These are phyloP conservation scores for Chaetomium strumarium DNA, from an alignment of 2,329 filamentous ascomycete genomes.

Conservation along the genomic window DNA sequence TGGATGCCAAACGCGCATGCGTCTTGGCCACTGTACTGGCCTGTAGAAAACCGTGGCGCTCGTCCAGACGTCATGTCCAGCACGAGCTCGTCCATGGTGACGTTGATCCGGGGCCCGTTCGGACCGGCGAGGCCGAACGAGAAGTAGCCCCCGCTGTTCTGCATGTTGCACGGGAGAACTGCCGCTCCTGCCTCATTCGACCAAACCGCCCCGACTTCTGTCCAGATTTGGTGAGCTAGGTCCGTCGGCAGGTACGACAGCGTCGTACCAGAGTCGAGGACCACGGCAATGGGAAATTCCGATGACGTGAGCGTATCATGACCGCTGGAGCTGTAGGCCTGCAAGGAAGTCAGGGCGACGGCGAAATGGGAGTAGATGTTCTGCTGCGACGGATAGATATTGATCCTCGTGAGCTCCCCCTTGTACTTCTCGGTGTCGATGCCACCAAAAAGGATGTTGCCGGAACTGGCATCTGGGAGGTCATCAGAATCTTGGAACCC, in stretches of 20 bases:
- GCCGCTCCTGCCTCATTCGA: constrained; percentile 33
- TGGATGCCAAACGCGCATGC: constrained; percentile 54
- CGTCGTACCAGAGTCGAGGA: constrained; percentile 72
- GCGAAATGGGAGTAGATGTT: constrained; percentile 40
- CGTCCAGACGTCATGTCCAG: constrained; percentile 37
- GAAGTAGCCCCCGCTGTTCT: constrained; percentile 42
- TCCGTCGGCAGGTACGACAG: constrained; percentile 62
- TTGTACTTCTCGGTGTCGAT: constrained; percentile 69
- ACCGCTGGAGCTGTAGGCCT: constrained; percentile 44
- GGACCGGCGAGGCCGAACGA: constrained; percentile 48
- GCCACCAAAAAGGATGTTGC: constrained; percentile 74
- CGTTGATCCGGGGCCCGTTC: constrained; percentile 43
- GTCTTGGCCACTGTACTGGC: constrained; percentile 39
- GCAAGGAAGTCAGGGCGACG: constrained; percentile 43
- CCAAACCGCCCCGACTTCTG: constrained; percentile 49
- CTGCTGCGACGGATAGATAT: constrained; percentile 44
- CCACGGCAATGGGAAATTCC: constrained; percentile 48
- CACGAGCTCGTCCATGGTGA: constrained; percentile 53
- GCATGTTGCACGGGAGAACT: constrained; percentile 46
- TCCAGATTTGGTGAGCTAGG: constrained; percentile 48
- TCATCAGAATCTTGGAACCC: constrained; percentile 8
- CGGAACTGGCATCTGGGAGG: constrained; percentile 47
- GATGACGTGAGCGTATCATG: constrained; percentile 40
- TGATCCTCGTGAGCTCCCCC: constrained; percentile 56
- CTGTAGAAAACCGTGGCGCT: constrained; percentile 33